Evolutionary conservation across 2,329 filamentous ascomycete genomes (phyloP), one percentile per base, ranked within the genome.

Genomic region (Pestalotiopsis sp.): DNA sequence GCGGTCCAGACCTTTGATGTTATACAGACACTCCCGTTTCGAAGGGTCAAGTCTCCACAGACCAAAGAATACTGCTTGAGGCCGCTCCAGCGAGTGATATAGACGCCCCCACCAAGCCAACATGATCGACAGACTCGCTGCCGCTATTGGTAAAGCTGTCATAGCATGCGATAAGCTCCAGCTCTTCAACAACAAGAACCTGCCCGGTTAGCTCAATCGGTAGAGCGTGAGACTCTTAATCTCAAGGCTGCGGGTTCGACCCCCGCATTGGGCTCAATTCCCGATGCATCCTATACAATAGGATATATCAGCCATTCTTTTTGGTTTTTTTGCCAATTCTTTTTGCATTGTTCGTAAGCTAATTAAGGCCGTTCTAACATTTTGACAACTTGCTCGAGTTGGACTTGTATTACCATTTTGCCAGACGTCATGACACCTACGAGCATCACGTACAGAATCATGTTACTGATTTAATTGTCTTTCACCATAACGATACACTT

Each of bases 151-250:
- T 2, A 9, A 9, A 59, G 27, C 57, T 59, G 7, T 17, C 3
- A 7, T 59, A 59, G 5, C 0, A 6, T 9, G 5, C 4, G 17
- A 59, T 59, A 59, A 59, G 4, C 7, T 3, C 20, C 17, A 0
- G 3, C 0, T 13, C 7, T 1, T 20, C 59, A 62, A 62, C 59
- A 61, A 23, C 31, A 62, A 62, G 27, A 12, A 20, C 14, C 59
- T 36, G 69, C 84, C 84, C 81, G 84, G 84, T 83, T 89, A 89
- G 87, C 87, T 89, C 86, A 89, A 89, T 89, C 86, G 86, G 86
- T 90, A 90, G 88, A 90, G 88, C 88, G 88, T 90, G 85, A 89
- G 88, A 90, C 89, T 90, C 89, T 84, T 84, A 83, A 76, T 88
- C 73, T 76, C 73, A 75, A 76, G 73, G 73, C 71, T 73, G 73